Evolutionary conservation across 164 flowering plant species (phyloP), one percentile per base, ranked within the genome.

Genomic region (Echeveria elegans): DNA sequence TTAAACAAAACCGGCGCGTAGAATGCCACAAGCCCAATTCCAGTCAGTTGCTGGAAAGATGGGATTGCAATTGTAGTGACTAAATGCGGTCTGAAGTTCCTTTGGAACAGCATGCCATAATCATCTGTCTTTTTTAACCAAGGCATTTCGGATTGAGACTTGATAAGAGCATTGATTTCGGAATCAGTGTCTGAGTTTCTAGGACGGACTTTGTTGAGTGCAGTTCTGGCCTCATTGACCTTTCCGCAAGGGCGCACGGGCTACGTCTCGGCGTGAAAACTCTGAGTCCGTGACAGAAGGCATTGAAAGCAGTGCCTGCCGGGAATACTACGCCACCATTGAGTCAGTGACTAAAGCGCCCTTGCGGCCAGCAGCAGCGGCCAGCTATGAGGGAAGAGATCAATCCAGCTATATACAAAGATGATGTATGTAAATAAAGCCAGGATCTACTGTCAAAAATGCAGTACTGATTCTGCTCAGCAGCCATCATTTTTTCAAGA

Each of bases 391-490:
- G 78, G 4, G 86, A 81, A 0, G 86, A 73, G 1, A 60, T 78
- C n/a, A 88, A 70, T 12, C 86, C 94, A 0, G 91, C 89, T 47
- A 86, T 63, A 80, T 85, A 88, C 21, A 88, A 78, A 6, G 90
- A 86, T 12, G 94, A 88, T 7, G 94, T 88, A 77, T 7, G 94
- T 88, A 77, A 86, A 88, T 6, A 77, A 43, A 0, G 88, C 85
- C 59, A 86, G 71, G 4, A 78, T 40, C 45, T 83, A 70, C 85
- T 83, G 66, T 86, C 84, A 43, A 73, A 86, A 6, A 71, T 58
- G 65, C 89, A 86, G 64, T 86, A 88, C 64, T 61, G 41, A 36
- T 63, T 4, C 68, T 48, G 34, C 76, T 72, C 63, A 81, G 82
- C 83, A 45, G 71, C 77, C 34, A 66, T 78, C 87, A 80, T 83